These are phyloP conservation scores for Keqinozyma sinolaborantium DNA, from an alignment of 1,139 yeast species.

Conservation along the genomic window DNA sequence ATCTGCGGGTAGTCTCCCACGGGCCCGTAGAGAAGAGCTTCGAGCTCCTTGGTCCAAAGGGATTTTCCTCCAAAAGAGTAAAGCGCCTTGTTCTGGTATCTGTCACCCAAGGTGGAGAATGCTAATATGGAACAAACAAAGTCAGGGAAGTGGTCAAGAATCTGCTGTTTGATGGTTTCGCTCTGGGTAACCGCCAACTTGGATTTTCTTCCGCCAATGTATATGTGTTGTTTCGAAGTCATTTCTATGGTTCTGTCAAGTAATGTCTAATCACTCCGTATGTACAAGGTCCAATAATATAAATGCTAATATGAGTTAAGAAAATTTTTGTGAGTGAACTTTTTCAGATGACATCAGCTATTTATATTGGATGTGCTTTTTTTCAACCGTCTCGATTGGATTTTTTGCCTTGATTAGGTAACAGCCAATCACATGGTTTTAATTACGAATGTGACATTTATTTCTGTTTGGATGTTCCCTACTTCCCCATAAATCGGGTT, in stretches of 20 bases:
- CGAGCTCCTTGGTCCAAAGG: constrained; percentile 94
- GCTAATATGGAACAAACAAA: constrained; percentile 67
- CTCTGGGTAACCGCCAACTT: constrained; percentile 84
- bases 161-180: constrained; percentile 62
- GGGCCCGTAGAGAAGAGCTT: constrained; percentile 62
- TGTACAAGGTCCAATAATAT: neutral
- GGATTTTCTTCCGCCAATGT: constrained; percentile 88
- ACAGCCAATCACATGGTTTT: neutral
- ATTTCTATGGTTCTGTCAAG: constrained; percentile 2
- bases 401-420: neutral
- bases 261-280: too few species aligned
- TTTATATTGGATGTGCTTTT: neutral
- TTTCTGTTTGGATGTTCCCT: neutral
- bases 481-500: constrained; percentile 1
- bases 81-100: constrained; percentile 77
- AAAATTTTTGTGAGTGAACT: neutral
- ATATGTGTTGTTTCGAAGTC: constrained; percentile 21
- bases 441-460: neutral
- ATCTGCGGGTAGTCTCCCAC: constrained; percentile 65
- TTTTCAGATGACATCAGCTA: neutral
- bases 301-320: neutral
- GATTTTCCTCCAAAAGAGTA: constrained; percentile 96
- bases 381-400: neutral
- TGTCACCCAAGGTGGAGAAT: constrained; percentile 85
- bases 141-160: constrained; percentile 59